phyloP scores from a whole-genome alignment of 257 asterid genomes.

The Solanum ossicruentum region DNA sequence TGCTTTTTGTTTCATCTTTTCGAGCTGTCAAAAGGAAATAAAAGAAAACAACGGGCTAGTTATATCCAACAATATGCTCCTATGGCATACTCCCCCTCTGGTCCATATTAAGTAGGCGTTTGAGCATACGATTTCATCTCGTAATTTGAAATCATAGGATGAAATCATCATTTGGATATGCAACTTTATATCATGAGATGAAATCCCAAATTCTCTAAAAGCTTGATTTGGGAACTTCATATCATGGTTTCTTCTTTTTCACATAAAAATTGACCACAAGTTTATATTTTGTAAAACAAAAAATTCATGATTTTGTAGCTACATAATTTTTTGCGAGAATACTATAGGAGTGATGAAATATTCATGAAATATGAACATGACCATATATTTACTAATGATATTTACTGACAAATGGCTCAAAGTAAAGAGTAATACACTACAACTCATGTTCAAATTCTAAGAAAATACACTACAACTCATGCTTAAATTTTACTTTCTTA shows the following conservation, averaged over 20 bases:
- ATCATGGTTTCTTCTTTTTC: not conserved
- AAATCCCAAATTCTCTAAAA: not conserved
- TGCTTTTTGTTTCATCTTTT: conserved; percentile 66
- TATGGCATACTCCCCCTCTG: not conserved
- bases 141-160: not conserved
- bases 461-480: not conserved
- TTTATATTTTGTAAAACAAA: not conserved
- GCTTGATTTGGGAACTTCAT: not conserved
- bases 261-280: not conserved
- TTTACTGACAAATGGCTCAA: not conserved
- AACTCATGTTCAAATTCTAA: not conserved
- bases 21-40: conserved; percentile 26
- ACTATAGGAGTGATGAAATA: not conserved
- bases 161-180: not conserved
- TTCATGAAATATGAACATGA: not conserved
- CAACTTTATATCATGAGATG: not conserved
- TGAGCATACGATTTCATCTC: not conserved
- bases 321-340: not conserved
- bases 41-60: not conserved
- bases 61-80: not conserved
- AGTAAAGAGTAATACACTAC: not conserved
- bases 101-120: not conserved
- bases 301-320: not conserved
- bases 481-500: not conserved
- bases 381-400: not conserved